Evolutionary conservation across 495 filamentous ascomycete species (phyloP).

Genomic region (Xylaria acuta): DNA sequence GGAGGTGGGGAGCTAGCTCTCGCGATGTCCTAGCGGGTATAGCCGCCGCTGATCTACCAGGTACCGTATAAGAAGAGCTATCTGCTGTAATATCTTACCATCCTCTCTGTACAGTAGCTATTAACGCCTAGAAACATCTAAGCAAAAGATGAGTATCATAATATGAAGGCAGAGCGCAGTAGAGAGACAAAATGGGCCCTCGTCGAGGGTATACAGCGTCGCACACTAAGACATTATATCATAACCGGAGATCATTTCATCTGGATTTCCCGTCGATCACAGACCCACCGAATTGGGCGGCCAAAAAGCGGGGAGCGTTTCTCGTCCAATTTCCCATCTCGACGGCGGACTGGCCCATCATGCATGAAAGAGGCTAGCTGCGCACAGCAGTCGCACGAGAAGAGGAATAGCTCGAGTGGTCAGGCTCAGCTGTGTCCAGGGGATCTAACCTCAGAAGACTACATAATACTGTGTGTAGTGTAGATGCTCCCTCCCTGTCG

Average conservation of each 20-base stretch:
- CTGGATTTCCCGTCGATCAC: neutral
- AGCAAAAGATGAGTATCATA: neutral
- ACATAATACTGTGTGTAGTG: neutral
- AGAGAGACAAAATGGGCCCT: neutral
- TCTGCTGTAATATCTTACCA: neutral
- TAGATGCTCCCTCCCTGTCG: no score
- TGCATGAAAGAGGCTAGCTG: conserved; percentile 24
- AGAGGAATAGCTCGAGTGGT: conserved; percentile 13
- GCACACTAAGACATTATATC: neutral
- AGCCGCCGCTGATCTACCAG: conserved; percentile 7
- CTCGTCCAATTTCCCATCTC: conserved; percentile 15
- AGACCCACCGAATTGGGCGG: neutral
- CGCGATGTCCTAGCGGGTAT: conserved; percentile 4
- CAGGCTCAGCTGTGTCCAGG: conserved; percentile 20
- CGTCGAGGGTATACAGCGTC: neutral
- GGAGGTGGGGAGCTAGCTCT: conserved; percentile 5
- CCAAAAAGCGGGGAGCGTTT: conserved; percentile 14
- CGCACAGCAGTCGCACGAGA: conserved; percentile 11
- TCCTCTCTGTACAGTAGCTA: neutral
- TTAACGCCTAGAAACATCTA: neutral
- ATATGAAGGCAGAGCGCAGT: neutral
- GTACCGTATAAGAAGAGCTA: neutral
- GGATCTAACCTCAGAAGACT: conserved; percentile 4
- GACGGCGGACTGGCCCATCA: conserved; percentile 5
- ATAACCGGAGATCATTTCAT: neutral